These are phyloP conservation scores for Starmerella kuoi DNA, from an alignment of 805 yeast genomes.

Conservation along the genomic window DNA sequence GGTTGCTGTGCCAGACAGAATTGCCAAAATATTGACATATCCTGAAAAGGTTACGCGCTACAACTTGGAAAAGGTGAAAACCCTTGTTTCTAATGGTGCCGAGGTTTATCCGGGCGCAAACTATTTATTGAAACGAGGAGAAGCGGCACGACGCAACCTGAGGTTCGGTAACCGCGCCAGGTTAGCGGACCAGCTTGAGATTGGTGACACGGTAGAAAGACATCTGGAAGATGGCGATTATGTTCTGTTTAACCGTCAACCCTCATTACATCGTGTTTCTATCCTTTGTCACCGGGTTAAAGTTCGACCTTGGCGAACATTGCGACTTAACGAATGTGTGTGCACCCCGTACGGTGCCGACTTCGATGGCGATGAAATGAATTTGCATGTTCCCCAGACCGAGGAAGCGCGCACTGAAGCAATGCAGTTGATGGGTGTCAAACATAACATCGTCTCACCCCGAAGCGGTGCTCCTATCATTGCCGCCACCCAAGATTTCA, in stretches of 20 bases:
- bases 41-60: slow-evolving; percentile 91
- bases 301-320: slow-evolving; percentile 95
- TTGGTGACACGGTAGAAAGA: slow-evolving; percentile 92
- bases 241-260: slow-evolving; percentile 93
- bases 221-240: slow-evolving; percentile 96
- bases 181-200: slow-evolving; percentile 59
- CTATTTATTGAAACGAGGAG: slow-evolving; percentile 70
- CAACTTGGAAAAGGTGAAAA: slow-evolving; percentile 65
- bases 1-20: slow-evolving; percentile 96
- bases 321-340: slow-evolving; percentile 93
- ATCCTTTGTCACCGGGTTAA: slow-evolving; percentile 92
- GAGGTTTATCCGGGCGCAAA: slow-evolving; percentile 92
- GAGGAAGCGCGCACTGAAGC: slow-evolving; percentile 99
- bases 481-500: slow-evolving; percentile 99
- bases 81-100: slow-evolving; percentile 72
- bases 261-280: slow-evolving; percentile 88
- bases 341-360: slow-evolving; percentile 99
- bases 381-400: slow-evolving; percentile 95
- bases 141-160: slow-evolving; percentile 59
- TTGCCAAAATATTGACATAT: slow-evolving; percentile 87
- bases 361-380: slow-evolving; percentile 99
- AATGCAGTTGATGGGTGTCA: slow-evolving; percentile 96
- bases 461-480: slow-evolving; percentile 97
- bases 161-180: slow-evolving; percentile 75
- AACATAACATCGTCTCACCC: slow-evolving; percentile 86